Base-by-base conservation (phyloP, 2,329 filamentous ascomycete genomes). In the Periconia sp. region DNA sequence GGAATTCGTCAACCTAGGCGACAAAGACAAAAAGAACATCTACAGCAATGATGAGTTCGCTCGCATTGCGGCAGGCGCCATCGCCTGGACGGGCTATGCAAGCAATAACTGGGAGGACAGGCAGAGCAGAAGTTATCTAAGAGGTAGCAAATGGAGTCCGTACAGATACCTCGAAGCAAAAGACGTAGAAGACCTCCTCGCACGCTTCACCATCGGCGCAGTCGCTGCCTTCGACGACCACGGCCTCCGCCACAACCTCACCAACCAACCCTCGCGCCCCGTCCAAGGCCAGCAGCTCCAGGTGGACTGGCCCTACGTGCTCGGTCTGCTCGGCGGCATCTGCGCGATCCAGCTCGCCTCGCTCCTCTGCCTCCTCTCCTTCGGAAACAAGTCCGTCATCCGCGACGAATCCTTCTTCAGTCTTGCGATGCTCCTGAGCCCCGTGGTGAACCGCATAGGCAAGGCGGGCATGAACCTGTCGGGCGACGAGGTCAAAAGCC, bases 221-320 rank as follows among this genome's bases (percentile, higher is more conserved):
- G 52, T 68, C 4, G 65, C 66, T 0, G 63, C 64, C 2, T 66
- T 64, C 24, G 63, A 69, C 34, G 63, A 69, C 31, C 63, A 67
- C 19, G 63, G 66, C 7, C 46, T 59, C 7, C 56, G 53, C 2
- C 58, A 60, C 40, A 53, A 50, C 6, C 28, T 65, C 7, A 32
- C 15, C 0, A 48, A 57, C 17, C 58, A 63, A 13, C 16, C 43
- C 21, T 50, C 46, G 3, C 29, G 41, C 1, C 60, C 61, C 0
- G 36, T 50, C 1, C 58, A 59, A 31, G 64, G 63, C 12, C 61
- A 66, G 17, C 48, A 56, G 26, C 46, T 69, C 8, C 54, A 54
- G 6, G 63, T 65, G 1, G 57, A 62, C 23, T 69, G 65, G 65
- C 33, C 46, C 2, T 66, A 58, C 19, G 32, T 67, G 4, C 35